Evolutionary conservation across 139 green algal species (phyloP).

Genomic region (Auxenochlorella pyrenoidosa): DNA sequence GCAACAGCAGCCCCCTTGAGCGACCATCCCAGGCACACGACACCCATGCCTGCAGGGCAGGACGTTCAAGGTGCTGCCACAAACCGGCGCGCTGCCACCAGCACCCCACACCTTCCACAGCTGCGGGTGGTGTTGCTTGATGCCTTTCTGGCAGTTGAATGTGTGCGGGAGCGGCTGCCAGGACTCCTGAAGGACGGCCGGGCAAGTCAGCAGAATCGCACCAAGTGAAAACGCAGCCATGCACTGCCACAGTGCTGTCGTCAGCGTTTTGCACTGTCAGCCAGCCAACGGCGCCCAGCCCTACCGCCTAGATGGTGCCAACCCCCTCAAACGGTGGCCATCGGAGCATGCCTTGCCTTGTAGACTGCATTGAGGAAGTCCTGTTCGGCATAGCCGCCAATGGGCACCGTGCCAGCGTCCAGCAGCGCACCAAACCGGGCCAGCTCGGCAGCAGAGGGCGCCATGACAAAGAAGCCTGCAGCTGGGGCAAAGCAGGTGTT

Average conservation of each 20-base stretch:
- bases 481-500: background rate
- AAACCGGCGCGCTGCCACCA: background rate
- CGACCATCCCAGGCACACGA: no score
- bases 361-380: conserved; percentile 20
- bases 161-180: conserved; percentile 11
- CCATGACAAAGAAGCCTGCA: conserved; percentile 22
- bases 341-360: background rate
- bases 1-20: no score
- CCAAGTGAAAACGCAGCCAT: no score
- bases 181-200: background rate
- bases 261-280: no score
- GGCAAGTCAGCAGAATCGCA: no score
- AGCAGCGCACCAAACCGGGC: conserved; percentile 1
- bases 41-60: background rate
- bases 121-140: conserved; percentile 16
- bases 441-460: conserved; percentile 6
- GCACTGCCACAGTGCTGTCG: no score
- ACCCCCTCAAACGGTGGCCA: no score
- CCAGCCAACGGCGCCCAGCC: no score
- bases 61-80: background rate
- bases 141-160: conserved; percentile 22
- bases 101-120: background rate
- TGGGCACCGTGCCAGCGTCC: background rate
- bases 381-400: conserved; percentile 24
- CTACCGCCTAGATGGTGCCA: no score